Percentiles rank a stretch among this genome's conserved stretches.
Evolutionary conservation across 495 filamentous ascomycete species (phyloP).

Genomic region (Hypoxylon rickii): DNA sequence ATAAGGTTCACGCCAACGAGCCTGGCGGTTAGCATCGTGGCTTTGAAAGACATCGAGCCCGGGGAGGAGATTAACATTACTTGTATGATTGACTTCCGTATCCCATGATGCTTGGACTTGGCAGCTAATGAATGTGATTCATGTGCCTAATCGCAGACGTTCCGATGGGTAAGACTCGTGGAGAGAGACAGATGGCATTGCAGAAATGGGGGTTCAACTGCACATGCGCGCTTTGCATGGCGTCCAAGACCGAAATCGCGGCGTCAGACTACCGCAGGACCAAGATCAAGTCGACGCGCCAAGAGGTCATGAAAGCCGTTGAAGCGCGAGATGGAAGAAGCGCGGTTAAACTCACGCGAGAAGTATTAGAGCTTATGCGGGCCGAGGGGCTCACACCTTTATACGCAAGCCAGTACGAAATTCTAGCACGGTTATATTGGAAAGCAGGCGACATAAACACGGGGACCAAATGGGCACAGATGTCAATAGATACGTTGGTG

Average conservation of each 20-base stretch:
- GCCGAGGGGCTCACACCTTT: slow-evolving; percentile 41
- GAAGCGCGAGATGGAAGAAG: slow-evolving; percentile 40
- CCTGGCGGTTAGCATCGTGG: slow-evolving; percentile 41
- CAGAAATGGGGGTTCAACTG: slow-evolving; percentile 47
- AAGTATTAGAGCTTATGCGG: slow-evolving; percentile 39
- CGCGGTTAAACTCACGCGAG: slow-evolving; percentile 40
- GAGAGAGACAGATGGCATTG: slow-evolving; percentile 36
- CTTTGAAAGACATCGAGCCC: slow-evolving; percentile 41
- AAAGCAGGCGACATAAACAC: slow-evolving; percentile 41
- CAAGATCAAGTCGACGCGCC: slow-evolving; percentile 39
- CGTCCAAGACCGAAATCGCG: slow-evolving; percentile 29
- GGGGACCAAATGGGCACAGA: slow-evolving; percentile 42
- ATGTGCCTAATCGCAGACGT: slow-evolving; percentile 27
- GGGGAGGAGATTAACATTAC: slow-evolving; percentile 49
- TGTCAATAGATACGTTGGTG: slow-evolving; percentile 43
- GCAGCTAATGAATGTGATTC: not conserved
- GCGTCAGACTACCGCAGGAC: slow-evolving; percentile 42
- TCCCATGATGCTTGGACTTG: not conserved
- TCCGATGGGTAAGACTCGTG: slow-evolving; percentile 36
- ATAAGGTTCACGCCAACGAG: slow-evolving; percentile 41
- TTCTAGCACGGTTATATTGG: slow-evolving; percentile 46
- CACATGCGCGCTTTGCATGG: slow-evolving; percentile 43
- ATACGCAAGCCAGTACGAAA: slow-evolving; percentile 46
- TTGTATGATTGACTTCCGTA: slow-evolving; percentile 31
- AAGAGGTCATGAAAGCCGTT: slow-evolving; percentile 41